Evolutionary conservation across 306 rosid species (phyloP).

Genomic region (Prunus padus): DNA sequence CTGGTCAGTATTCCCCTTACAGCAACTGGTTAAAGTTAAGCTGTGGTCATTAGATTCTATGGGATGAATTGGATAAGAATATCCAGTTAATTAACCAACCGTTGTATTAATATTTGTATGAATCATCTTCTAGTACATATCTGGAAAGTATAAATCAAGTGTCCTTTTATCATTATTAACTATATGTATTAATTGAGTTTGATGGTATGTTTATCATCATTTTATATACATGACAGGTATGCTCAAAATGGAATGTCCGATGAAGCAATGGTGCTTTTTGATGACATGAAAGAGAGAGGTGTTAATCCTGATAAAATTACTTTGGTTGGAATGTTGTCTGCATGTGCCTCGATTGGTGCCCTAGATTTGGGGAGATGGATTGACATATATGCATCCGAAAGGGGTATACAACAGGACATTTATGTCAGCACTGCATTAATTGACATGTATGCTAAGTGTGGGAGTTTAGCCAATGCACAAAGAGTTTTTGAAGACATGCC

Average conservation of each 20-base stretch:
- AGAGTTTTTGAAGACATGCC: conserved; percentile 74
- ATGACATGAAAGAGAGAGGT: conserved; percentile 55
- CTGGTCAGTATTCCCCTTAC: background rate
- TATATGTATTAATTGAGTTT: background rate
- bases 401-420: conserved; percentile 57
- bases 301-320: conserved; percentile 70
- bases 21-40: background rate
- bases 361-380: conserved; percentile 72
- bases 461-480: conserved; percentile 70
- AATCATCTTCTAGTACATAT: background rate
- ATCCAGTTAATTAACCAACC: background rate
- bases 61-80: background rate
- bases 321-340: conserved; percentile 67
- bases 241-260: conserved; percentile 93
- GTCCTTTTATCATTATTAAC: background rate
- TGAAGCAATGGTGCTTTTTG: conserved; percentile 64
- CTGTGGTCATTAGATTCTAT: background rate
- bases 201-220: background rate
- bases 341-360: conserved; percentile 76
- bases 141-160: background rate
- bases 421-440: conserved; percentile 76
- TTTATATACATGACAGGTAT: conserved; percentile 52
- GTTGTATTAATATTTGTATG: background rate
- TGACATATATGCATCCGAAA: conserved; percentile 61
- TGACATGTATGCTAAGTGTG: conserved; percentile 97